A percentile compares a stretch with the other conserved stretches of the same genome.
Conservation (phyloP, 352 stramenopile species). For the Phytophthora sp. region DNA sequence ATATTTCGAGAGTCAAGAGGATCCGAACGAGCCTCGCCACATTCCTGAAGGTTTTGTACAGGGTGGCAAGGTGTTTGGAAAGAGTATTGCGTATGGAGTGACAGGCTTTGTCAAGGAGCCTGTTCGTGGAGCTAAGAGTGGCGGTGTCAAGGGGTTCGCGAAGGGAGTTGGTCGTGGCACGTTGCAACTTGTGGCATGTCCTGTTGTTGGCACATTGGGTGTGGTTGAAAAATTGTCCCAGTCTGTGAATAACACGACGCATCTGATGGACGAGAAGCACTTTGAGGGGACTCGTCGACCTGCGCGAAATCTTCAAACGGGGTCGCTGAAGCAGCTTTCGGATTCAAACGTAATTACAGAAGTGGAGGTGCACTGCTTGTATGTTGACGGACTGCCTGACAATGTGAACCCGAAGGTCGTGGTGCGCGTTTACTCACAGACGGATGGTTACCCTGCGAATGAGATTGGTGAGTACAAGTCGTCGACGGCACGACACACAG, state of each 20-base stretch:
- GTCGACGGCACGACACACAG: conserved; percentile 64
- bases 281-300: conserved; percentile 81
- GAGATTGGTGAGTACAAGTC: conserved; percentile 77
- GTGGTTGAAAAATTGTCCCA: conserved; percentile 86
- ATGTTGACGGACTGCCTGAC: conserved; percentile 69
- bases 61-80: conserved; percentile 74
- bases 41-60: conserved; percentile 80
- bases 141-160: conserved; percentile 82
- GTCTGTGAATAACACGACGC: conserved; percentile 87
- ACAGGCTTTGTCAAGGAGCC: conserved; percentile 85
- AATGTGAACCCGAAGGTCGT: conserved; percentile 77
- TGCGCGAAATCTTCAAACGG: conserved; percentile 63
- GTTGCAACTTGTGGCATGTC: conserved; percentile 77
- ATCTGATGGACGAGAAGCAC: conserved; percentile 82
- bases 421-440: conserved; percentile 66
- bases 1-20: conserved; percentile 83
- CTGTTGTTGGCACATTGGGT: conserved; percentile 83
- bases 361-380: conserved; percentile 78
- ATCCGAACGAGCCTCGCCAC: conserved; percentile 68
- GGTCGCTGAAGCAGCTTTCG: conserved; percentile 70
- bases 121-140: conserved; percentile 72
- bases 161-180: conserved; percentile 83
- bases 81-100: conserved; percentile 80
- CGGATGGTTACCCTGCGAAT: conserved; percentile 46
- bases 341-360: conserved; percentile 90